A percentile compares a stretch with the other conserved stretches of the same genome.
Evolutionary conservation across 1,139 yeast species (phyloP).

Genomic region (Blastobotrys arbuscula): DNA sequence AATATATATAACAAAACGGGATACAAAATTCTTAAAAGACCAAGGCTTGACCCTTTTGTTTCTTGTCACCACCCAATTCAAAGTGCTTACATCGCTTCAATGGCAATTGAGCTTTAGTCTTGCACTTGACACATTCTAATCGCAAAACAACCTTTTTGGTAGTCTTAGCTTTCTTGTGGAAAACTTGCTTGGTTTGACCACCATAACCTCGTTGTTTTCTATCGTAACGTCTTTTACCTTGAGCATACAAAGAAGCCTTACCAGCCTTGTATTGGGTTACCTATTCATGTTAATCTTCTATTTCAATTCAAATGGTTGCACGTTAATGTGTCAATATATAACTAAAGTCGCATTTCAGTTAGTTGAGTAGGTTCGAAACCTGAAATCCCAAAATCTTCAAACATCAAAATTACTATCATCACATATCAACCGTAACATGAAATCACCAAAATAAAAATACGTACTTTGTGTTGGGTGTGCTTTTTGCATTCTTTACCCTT

Average conservation of each 20-base stretch:
- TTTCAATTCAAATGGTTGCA: too few relatives aligned
- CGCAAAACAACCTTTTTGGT: slow-evolving; percentile 99
- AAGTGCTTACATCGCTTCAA: slow-evolving; percentile 99
- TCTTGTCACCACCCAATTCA: slow-evolving; percentile 99
- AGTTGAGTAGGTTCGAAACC: too few relatives aligned
- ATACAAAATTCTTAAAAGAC: slow-evolving; percentile 57
- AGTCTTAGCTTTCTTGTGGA: slow-evolving; percentile 99
- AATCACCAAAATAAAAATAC: slow-evolving; percentile 14
- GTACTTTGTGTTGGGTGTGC: slow-evolving; percentile 99
- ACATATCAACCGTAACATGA: too few relatives aligned
- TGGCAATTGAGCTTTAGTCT: slow-evolving; percentile 97
- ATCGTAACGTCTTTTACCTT: slow-evolving; percentile 99
- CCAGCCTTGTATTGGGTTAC: slow-evolving; percentile 98
- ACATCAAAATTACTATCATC: too few relatives aligned
- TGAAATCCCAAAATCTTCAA: too few relatives aligned
- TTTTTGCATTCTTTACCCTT: slow-evolving; percentile 98
- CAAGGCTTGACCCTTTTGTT: slow-evolving; percentile 99
- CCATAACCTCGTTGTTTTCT: slow-evolving; percentile 99
- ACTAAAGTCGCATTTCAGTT: too few relatives aligned
- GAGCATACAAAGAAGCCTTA: slow-evolving; percentile 98
- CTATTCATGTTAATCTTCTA: too few relatives aligned
- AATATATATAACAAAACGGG: slow-evolving; percentile 1
- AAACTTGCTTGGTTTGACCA: slow-evolving; percentile 99
- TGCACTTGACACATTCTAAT: slow-evolving; percentile 97
- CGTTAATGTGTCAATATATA: too few relatives aligned